Percentiles rank a stretch among this genome's conserved stretches.
These are phyloP conservation scores for Lepidopterella palustris DNA, from an alignment of 495 filamentous ascomycete species.

Conservation along the genomic window DNA sequence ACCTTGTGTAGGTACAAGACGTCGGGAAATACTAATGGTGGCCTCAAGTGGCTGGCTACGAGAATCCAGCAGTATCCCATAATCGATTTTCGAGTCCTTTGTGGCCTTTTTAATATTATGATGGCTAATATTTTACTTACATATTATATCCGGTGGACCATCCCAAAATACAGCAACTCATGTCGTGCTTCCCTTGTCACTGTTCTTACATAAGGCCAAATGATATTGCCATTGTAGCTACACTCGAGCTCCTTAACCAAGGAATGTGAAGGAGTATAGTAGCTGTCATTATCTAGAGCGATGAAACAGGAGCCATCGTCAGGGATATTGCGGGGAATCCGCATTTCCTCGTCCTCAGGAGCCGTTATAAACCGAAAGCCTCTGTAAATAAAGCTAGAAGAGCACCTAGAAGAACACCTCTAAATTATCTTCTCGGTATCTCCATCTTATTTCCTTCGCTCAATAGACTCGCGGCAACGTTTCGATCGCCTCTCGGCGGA, in stretches of 20 bases:
- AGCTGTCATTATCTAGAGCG: background rate
- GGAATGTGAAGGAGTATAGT: background rate
- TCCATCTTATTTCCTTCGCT: too few relatives aligned
- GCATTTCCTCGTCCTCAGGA: background rate
- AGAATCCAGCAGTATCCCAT: too few relatives aligned
- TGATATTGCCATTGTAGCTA: background rate
- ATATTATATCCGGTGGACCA: background rate
- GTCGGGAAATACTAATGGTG: too few relatives aligned
- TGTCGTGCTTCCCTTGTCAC: background rate
- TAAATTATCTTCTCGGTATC: too few relatives aligned
- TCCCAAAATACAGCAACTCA: background rate
- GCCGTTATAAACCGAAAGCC: background rate
- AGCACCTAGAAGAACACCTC: too few relatives aligned
- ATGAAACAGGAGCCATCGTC: background rate
- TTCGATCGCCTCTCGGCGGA: too few relatives aligned
- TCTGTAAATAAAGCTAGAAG: background rate
- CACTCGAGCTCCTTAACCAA: background rate
- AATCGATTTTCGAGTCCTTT: too few relatives aligned
- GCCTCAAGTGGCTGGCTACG: too few relatives aligned
- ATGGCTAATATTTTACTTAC: too few relatives aligned
- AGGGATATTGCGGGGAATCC: background rate
- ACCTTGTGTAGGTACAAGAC: too few relatives aligned
- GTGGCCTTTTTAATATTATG: too few relatives aligned
- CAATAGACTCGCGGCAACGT: too few relatives aligned
- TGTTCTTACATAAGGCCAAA: background rate